phyloP scores from a whole-genome alignment of 179 eudicot genomes.

The Pouteria campechiana region DNA sequence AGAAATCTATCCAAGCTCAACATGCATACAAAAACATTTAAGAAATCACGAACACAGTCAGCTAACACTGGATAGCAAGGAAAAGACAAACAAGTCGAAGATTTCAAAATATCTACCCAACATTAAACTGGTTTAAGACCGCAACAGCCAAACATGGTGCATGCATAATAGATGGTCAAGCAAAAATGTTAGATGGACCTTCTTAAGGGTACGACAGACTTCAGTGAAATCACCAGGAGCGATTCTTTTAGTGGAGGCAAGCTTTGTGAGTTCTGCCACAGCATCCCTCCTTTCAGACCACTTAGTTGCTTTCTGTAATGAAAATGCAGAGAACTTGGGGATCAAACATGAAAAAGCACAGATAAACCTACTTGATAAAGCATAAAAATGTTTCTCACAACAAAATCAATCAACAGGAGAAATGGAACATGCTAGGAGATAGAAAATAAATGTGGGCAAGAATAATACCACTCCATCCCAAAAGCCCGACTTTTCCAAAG shows the following conservation, averaged over 20 bases:
- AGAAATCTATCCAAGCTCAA: no score
- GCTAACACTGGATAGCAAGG: no score
- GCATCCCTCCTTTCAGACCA: slow-evolving; percentile 99
- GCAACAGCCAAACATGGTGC: no score
- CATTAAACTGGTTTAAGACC: no score
- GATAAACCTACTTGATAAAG: no score
- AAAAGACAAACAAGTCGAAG: no score
- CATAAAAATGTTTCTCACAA: not conserved
- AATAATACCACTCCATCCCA: slow-evolving; percentile 96
- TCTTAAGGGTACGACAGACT: slow-evolving; percentile 83
- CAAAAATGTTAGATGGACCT: slow-evolving; percentile 27
- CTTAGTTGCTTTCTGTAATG: slow-evolving; percentile 78
- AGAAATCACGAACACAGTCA: no score
- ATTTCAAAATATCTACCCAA: no score
- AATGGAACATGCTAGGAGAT: not conserved
- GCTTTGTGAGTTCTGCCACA: slow-evolving; percentile 91
- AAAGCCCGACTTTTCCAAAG: slow-evolving; percentile 93
- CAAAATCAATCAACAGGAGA: not conserved
- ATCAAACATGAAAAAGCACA: slow-evolving; percentile 4
- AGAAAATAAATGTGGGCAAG: not conserved
- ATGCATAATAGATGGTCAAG: no score
- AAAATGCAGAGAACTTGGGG: slow-evolving; percentile 3
- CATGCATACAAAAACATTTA: no score
- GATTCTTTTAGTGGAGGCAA: slow-evolving; percentile 86
- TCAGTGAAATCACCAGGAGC: slow-evolving; percentile 98